Conservation (phyloP, 805 yeast genomes). For the Barnettozyma populi region DNA sequence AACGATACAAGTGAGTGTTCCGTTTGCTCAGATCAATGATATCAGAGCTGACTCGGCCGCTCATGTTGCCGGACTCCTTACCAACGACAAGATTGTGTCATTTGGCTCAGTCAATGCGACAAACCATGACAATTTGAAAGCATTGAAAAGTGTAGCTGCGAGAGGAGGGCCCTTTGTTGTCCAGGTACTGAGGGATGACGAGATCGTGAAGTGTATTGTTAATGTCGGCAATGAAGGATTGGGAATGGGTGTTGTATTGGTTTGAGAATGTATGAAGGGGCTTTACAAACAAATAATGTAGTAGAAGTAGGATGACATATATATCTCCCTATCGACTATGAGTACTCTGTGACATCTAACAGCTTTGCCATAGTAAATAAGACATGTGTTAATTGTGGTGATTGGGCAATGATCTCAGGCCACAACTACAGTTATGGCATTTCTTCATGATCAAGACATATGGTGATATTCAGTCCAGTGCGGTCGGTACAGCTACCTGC, state of each 20-base stretch:
- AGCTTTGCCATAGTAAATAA: too few relatives aligned
- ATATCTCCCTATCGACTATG: too few relatives aligned
- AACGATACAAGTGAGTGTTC: neutral
- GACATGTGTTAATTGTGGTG: too few relatives aligned
- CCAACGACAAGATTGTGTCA: conserved; percentile 4
- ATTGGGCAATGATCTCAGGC: too few relatives aligned
- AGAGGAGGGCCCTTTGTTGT: neutral
- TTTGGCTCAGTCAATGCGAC: conserved; percentile 52
- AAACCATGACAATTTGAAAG: conserved; percentile 46
- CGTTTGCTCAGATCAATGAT: neutral
- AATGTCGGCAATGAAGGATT: neutral
- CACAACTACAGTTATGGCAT: too few relatives aligned
- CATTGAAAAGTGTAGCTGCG: neutral
- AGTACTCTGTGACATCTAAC: too few relatives aligned
- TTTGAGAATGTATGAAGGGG: neutral
- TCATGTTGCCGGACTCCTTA: neutral
- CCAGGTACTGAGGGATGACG: neutral
- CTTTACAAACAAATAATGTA: too few relatives aligned
- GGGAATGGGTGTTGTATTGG: neutral
- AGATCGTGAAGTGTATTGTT: neutral
- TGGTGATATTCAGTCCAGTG: too few relatives aligned
- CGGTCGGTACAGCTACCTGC: too few relatives aligned
- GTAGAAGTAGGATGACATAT: too few relatives aligned
- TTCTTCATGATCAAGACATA: too few relatives aligned
- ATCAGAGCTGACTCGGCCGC: neutral